phyloP scores from a whole-genome alignment of 1,139 yeast genomes.

The Nadsonia commutata region DNA sequence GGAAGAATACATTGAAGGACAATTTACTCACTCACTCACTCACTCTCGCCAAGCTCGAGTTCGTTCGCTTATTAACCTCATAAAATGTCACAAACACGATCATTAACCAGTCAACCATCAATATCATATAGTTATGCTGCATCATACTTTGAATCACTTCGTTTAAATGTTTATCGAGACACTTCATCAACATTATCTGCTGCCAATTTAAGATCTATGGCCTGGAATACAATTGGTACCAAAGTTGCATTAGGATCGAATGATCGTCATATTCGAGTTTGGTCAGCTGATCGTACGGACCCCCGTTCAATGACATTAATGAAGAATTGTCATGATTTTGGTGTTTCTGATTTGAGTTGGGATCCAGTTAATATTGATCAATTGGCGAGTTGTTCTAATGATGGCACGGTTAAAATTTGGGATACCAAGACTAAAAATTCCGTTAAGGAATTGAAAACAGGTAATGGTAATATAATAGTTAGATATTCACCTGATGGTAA shows the following conservation, averaged over 20 bases:
- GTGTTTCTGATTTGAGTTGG: conserved; percentile 45
- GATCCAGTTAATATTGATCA: conserved; percentile 37
- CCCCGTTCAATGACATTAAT: conserved; percentile 13
- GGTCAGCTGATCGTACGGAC: conserved; percentile 17
- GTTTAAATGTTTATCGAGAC: conserved; percentile 6
- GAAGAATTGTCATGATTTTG: conserved; percentile 24
- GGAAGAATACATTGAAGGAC: too few species aligned
- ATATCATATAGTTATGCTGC: conserved; percentile 1
- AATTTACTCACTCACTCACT: too few species aligned
- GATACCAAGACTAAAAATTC: conserved; percentile 29
- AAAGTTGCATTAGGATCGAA: conserved; percentile 15
- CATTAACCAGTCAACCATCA: not conserved
- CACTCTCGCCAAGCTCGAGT: not conserved
- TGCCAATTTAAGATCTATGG: conserved; percentile 9
- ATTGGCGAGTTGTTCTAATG: conserved; percentile 48
- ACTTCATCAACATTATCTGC: conserved; percentile 5
- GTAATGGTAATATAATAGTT: conserved; percentile 24
- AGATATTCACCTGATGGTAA: conserved; percentile 40
- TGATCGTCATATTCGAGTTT: conserved; percentile 16
- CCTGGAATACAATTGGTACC: conserved; percentile 18
- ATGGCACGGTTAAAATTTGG: conserved; percentile 42
- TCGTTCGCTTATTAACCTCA: not conserved
- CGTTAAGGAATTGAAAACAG: conserved; percentile 25
- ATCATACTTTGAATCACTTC: not conserved
- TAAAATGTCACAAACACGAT: not conserved